Evolutionary conservation across 202 grass and related monocot species (phyloP).

Genomic region (Panicum virgatum): DNA sequence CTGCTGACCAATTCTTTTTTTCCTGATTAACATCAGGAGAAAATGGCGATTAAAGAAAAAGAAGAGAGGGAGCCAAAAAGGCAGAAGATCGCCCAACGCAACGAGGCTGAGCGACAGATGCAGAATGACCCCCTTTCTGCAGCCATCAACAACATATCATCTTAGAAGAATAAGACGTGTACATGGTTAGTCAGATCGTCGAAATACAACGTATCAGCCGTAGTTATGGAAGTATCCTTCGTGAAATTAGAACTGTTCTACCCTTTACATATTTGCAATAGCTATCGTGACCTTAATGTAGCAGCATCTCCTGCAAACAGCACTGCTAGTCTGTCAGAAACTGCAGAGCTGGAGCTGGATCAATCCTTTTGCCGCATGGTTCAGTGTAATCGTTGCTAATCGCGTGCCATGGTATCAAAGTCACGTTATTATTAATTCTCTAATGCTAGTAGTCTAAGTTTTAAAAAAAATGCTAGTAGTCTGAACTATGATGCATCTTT

Average conservation of each 20-base stretch:
- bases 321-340: background rate
- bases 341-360: background rate
- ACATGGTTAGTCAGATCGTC: background rate
- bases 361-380: too few species aligned
- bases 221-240: background rate
- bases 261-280: background rate
- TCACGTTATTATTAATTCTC: background rate
- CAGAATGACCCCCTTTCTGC: background rate
- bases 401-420: background rate
- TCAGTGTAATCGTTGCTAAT: background rate
- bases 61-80: slow-evolving; percentile 2
- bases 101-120: background rate
- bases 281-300: background rate
- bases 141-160: background rate
- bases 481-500: background rate
- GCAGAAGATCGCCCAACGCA: background rate
- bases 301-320: background rate
- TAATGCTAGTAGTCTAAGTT: background rate
- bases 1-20: background rate
- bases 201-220: background rate
- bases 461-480: too few species aligned
- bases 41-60: background rate
- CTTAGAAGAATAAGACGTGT: background rate
- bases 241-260: background rate
- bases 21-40: background rate